Conservation (phyloP, 2,329 filamentous ascomycete genomes). For the Epichloe festucae region DNA sequence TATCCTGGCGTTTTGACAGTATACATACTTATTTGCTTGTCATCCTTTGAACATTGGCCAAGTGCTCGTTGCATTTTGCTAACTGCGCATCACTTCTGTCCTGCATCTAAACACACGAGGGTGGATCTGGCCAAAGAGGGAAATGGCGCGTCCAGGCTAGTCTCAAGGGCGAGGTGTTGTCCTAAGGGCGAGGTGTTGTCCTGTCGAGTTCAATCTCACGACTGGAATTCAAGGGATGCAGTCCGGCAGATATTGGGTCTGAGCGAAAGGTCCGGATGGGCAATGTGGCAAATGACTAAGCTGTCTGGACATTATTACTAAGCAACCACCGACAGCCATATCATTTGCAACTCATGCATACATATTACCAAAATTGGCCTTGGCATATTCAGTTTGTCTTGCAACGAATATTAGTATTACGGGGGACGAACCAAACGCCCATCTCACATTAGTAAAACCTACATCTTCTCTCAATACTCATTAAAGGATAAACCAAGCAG, state of each 20-base stretch:
- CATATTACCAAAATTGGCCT: too few relatives aligned
- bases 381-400: too few relatives aligned
- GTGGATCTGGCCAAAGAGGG: not conserved
- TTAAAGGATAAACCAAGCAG: too few relatives aligned
- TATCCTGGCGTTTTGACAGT: not conserved
- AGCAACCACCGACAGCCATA: too few relatives aligned
- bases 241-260: not conserved
- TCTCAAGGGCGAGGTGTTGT: not conserved
- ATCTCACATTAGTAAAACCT: too few relatives aligned
- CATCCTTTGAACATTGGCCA: not conserved
- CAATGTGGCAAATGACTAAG: too few relatives aligned
- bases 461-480: too few relatives aligned
- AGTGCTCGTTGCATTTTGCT: not conserved
- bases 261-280: too few relatives aligned
- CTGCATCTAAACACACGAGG: not conserved
- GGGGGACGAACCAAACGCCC: too few relatives aligned
- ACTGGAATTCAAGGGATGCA: constrained; percentile 7
- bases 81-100: not conserved
- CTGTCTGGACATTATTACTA: too few relatives aligned
- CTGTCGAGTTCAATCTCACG: not conserved
- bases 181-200: not conserved
- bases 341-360: too few relatives aligned
- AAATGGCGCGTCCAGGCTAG: not conserved
- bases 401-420: too few relatives aligned
- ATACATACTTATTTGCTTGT: not conserved